Evolutionary conservation across 371 early-diverging fungal species (phyloP).

Genomic region (Rhizopus sp.): DNA sequence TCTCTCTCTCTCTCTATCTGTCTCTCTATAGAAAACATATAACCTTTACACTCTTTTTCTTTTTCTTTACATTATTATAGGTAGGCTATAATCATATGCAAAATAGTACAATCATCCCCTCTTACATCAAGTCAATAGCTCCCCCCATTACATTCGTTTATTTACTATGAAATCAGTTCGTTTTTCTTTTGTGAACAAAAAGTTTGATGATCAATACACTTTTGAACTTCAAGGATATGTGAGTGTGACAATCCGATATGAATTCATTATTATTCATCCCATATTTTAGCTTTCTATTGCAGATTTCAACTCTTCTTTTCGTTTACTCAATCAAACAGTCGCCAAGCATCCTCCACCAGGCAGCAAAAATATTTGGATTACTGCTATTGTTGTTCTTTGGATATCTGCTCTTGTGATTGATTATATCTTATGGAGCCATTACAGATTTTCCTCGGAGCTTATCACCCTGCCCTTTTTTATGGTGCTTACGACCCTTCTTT

Average conservation of each 20-base stretch:
- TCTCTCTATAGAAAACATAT: neutral
- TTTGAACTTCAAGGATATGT: constrained; percentile 52
- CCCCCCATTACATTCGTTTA: constrained; percentile 19
- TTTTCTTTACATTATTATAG: neutral
- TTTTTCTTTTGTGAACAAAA: constrained; percentile 31
- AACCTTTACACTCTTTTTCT: constrained; percentile 14
- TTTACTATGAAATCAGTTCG: constrained; percentile 36
- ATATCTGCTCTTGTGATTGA: constrained; percentile 19
- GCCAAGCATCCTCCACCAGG: constrained; percentile 33
- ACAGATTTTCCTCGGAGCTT: constrained; percentile 11
- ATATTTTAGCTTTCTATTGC: constrained; percentile 22
- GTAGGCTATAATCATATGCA: no score
- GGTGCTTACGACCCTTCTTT: constrained; percentile 22
- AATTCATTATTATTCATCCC: neutral
- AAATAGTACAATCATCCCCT: neutral
- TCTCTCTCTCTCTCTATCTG: neutral
- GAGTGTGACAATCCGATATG: constrained; percentile 6
- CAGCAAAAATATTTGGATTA: constrained; percentile 25
- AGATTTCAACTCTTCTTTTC: constrained; percentile 30
- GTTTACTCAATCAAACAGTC: constrained; percentile 32
- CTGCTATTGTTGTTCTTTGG: constrained; percentile 27
- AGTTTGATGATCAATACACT: constrained; percentile 52
- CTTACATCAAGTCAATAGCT: neutral
- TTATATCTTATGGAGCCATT: constrained; percentile 26
- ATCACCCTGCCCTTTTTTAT: constrained; percentile 28